phyloP scores from a whole-genome alignment of 2,329 filamentous ascomycete genomes.

The Mollisiaceae sp. region DNA sequence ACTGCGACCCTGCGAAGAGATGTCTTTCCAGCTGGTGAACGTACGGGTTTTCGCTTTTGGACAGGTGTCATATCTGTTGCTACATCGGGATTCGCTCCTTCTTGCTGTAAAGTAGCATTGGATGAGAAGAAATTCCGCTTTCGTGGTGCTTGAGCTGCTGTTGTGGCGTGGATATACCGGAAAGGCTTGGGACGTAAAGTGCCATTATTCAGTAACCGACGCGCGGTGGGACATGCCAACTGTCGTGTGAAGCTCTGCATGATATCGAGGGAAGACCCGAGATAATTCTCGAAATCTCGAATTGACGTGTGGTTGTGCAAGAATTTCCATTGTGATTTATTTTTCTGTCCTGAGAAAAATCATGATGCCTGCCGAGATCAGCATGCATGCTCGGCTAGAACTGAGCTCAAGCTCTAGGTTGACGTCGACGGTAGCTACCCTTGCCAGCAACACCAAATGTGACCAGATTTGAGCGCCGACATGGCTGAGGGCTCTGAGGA shows the following conservation, averaged over 20 bases:
- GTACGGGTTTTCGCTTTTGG: conserved; percentile 51
- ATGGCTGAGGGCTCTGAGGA: conserved; percentile 42
- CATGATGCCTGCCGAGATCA: conserved; percentile 13
- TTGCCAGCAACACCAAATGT: conserved; percentile 40
- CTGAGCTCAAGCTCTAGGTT: conserved; percentile 34
- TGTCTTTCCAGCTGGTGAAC: conserved; percentile 64
- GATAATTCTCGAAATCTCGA: neutral
- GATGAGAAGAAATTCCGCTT: conserved; percentile 71
- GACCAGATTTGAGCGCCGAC: conserved; percentile 36
- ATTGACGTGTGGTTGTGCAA: conserved; percentile 18
- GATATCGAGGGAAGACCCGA: conserved; percentile 3
- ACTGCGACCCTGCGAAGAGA: conserved; percentile 85
- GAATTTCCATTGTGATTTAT: conserved; percentile 16
- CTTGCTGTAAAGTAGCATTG: conserved; percentile 57
- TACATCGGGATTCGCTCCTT: conserved; percentile 19
- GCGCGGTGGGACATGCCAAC: conserved; percentile 22
- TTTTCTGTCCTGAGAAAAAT: conserved; percentile 8
- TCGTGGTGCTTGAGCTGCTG: conserved; percentile 48
- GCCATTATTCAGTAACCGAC: conserved; percentile 30
- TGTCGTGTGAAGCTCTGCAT: conserved; percentile 38
- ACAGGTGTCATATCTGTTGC: conserved; percentile 20
- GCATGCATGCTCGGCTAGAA: conserved; percentile 3
- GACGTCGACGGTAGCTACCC: conserved; percentile 34
- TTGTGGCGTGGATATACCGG: conserved; percentile 54
- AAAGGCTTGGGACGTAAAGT: conserved; percentile 33